Percentiles rank a stretch among this genome's conserved stretches.
phyloP scores from a whole-genome alignment of 75 land plant species.

The Adiantum capillusveneris region DNA sequence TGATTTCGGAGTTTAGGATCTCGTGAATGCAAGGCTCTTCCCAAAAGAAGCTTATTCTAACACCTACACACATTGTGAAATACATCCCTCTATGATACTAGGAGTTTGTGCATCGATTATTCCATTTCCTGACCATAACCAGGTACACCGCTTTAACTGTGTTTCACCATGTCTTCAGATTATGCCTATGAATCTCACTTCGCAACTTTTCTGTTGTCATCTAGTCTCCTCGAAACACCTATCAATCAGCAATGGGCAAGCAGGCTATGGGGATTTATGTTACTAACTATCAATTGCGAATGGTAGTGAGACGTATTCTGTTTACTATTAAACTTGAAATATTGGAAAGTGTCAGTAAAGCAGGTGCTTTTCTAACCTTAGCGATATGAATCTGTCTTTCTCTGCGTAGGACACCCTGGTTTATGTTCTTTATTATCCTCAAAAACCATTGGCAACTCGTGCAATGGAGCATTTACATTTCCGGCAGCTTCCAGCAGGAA shows the following conservation, averaged over 20 bases:
- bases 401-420: constrained; percentile 83
- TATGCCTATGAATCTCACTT: too few species aligned
- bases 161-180: too few species aligned
- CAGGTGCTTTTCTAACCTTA: not conserved
- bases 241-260: constrained; percentile 99
- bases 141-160: constrained; percentile 31
- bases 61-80: constrained; percentile 99
- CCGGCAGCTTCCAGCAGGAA: constrained; percentile 97
- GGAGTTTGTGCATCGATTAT: constrained; percentile 99
- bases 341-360: too few species aligned
- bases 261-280: constrained; percentile 99
- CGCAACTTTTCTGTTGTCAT: too few species aligned
- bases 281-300: constrained; percentile 94
- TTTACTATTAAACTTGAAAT: too few species aligned
- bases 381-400: not conserved
- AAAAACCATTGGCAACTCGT: constrained; percentile 95
- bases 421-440: constrained; percentile 97
- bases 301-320: constrained; percentile 38
- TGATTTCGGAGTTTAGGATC: constrained; percentile 43
- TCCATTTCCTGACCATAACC: constrained; percentile 99
- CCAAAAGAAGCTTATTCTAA: constrained; percentile 86
- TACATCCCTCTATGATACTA: constrained; percentile 94
- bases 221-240: constrained; percentile 99
- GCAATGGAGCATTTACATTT: constrained; percentile 99
- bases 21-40: constrained; percentile 71